Percentiles rank a stretch among this genome's conserved stretches.
phyloP scores from a whole-genome alignment of 495 filamentous ascomycete genomes.

The Aspergillus conjunctus region DNA sequence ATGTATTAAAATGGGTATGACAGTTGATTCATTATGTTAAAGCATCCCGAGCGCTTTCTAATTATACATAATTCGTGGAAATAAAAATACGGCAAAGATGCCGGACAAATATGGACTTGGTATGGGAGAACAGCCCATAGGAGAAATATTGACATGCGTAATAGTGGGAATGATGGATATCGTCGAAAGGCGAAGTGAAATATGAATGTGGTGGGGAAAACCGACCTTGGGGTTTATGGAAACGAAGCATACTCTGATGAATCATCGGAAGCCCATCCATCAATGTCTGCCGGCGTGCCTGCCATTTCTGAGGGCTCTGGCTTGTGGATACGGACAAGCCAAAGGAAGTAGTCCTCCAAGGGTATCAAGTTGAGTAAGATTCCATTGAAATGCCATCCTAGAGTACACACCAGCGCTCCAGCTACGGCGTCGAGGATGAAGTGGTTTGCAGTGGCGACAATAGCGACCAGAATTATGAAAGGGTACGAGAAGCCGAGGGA shows the following conservation, averaged over 20 bases:
- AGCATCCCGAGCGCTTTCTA: conserved; percentile 3
- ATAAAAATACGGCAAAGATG: conserved; percentile 15
- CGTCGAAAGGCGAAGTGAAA: conserved; percentile 11
- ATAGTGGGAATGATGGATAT: conserved; percentile 16
- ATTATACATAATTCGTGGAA: conserved; percentile 8
- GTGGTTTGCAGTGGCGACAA: conserved; percentile 74
- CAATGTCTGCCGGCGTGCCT: conserved; percentile 14
- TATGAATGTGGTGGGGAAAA: background rate
- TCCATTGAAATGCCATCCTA: conserved; percentile 61
- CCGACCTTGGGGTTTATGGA: conserved; percentile 10
- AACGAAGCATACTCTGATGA: conserved; percentile 19
- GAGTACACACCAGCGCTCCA: conserved; percentile 58
- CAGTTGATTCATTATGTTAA: conserved; percentile 12
- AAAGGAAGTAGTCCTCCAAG: conserved; percentile 67
- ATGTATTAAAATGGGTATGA: background rate
- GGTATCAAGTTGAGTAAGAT: conserved; percentile 61
- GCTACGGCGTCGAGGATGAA: conserved; percentile 72
- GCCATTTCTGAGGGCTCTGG: conserved; percentile 43
- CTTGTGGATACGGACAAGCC: conserved; percentile 63
- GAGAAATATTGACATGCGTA: conserved; percentile 4
- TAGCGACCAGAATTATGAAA: conserved; percentile 63
- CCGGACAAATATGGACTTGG: background rate
- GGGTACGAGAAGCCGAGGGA: conserved; percentile 64
- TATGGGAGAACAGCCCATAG: background rate
- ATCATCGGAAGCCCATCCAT: conserved; percentile 30